These are phyloP conservation scores for Smallanthus sonchifolius DNA, from an alignment of 129 eudicot species.

Conservation along the genomic window DNA sequence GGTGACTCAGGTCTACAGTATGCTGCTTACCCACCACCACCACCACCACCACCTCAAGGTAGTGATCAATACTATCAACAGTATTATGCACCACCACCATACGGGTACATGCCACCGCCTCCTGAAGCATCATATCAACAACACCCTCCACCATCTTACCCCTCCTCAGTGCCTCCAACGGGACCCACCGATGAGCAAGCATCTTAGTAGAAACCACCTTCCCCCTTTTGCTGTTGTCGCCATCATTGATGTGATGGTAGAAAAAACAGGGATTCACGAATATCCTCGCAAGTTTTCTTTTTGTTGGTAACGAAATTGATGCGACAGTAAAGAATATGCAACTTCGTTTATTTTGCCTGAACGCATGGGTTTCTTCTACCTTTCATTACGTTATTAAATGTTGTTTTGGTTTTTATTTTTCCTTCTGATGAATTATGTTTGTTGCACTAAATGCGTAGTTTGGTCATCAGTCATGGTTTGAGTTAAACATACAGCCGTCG, in stretches of 20 bases:
- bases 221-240: not conserved
- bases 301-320: not conserved
- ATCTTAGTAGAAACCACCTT: conserved; percentile 21
- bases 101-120: conserved; percentile 60
- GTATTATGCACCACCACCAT: conserved; percentile 68
- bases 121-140: conserved; percentile 54
- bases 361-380: not conserved
- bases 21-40: conserved; percentile 28
- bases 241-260: not conserved
- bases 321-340: not conserved
- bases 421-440: not conserved
- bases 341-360: conserved; percentile 1
- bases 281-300: not conserved
- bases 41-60: conserved; percentile 39
- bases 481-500: not conserved
- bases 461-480: not conserved
- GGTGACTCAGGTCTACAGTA: conserved; percentile 39
- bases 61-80: conserved; percentile 63
- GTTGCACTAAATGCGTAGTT: not conserved
- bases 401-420: not conserved
- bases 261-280: not conserved
- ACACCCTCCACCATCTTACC: conserved; percentile 57
- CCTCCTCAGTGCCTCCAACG: conserved; percentile 37
- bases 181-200: conserved; percentile 32
- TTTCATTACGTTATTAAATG: not conserved